Percentiles rank a stretch among this genome's conserved stretches.
phyloP scores from a whole-genome alignment of 179 eudicot species.

The Patellifolia procumbens region DNA sequence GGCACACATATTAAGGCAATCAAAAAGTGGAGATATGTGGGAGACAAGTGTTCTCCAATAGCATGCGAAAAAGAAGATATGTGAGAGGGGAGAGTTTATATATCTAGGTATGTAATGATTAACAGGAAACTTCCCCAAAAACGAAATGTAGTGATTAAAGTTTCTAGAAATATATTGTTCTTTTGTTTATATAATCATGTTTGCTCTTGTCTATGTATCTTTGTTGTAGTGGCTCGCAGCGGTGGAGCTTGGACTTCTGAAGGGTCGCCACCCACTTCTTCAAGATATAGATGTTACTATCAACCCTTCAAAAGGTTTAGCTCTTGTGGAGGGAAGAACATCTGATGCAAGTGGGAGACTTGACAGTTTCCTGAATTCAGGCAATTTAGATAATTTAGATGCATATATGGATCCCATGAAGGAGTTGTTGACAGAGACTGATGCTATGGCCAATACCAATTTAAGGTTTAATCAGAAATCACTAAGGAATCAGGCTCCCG shows the following conservation, averaged over 20 bases:
- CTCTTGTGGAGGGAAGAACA: constrained; percentile 46
- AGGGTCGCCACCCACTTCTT: constrained; percentile 96
- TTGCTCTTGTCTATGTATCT: constrained; percentile 4
- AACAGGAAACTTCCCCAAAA: too few relatives aligned
- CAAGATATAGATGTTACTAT: constrained; percentile 75
- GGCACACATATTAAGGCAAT: too few relatives aligned
- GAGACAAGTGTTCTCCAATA: too few relatives aligned
- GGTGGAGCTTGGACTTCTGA: constrained; percentile 92
- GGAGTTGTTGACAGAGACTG: constrained; percentile 34
- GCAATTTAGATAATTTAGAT: constrained; percentile 35
- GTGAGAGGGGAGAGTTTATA: too few relatives aligned
- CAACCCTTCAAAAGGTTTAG: constrained; percentile 68
- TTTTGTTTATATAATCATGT: background rate
- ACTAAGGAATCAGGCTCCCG: constrained; percentile 25
- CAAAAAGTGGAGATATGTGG: too few relatives aligned
- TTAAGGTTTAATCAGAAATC: constrained; percentile 31
- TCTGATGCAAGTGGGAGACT: constrained; percentile 35
- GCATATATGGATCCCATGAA: constrained; percentile 33
- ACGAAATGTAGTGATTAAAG: background rate
- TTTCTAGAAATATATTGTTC: background rate
- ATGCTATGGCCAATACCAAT: constrained; percentile 22
- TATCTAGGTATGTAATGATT: too few relatives aligned
- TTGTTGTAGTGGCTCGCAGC: constrained; percentile 90
- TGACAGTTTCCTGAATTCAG: constrained; percentile 32
- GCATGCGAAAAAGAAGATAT: too few relatives aligned